Evolutionary conservation across 768 basidiomycete species (phyloP).

Genomic region (Kwoniella bestiolae): DNA sequence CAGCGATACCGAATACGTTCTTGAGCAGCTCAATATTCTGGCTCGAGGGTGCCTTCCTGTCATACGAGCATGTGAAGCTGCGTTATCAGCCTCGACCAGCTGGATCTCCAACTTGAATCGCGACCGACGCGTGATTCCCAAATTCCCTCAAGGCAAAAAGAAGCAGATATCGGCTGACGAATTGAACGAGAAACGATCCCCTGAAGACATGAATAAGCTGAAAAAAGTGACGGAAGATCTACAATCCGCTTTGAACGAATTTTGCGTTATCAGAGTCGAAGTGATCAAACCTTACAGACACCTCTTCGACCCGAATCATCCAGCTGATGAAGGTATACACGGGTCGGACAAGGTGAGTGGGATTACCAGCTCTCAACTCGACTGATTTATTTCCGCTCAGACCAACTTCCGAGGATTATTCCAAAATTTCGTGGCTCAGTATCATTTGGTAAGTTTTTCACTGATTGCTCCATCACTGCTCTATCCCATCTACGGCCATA

Average conservation of each 20-base stretch:
- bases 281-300: conserved; percentile 49
- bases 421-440: conserved; percentile 51
- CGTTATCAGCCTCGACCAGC: conserved; percentile 20
- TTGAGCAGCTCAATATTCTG: conserved; percentile 48
- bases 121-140: conserved; percentile 30
- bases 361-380: background rate
- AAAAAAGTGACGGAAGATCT: conserved; percentile 21
- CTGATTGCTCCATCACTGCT: background rate
- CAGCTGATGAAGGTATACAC: conserved; percentile 22
- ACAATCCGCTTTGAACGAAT: conserved; percentile 38
- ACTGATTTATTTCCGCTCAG: conserved; percentile 17
- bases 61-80: conserved; percentile 28
- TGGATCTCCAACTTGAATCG: conserved; percentile 41
- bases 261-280: conserved; percentile 25
- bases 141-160: background rate
- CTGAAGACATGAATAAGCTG: conserved; percentile 1
- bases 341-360: conserved; percentile 19
- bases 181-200: conserved; percentile 12
- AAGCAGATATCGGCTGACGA: background rate
- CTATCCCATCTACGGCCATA: background rate
- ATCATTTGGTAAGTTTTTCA: conserved; percentile 42
- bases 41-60: conserved; percentile 38
- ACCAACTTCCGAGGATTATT: conserved; percentile 47
- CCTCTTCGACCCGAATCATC: conserved; percentile 49
- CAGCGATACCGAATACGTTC: conserved; percentile 45